These are phyloP conservation scores for Trichosporon coremiiforme DNA, from an alignment of 1,284 basidiomycete genomes.

Conservation along the genomic window DNA sequence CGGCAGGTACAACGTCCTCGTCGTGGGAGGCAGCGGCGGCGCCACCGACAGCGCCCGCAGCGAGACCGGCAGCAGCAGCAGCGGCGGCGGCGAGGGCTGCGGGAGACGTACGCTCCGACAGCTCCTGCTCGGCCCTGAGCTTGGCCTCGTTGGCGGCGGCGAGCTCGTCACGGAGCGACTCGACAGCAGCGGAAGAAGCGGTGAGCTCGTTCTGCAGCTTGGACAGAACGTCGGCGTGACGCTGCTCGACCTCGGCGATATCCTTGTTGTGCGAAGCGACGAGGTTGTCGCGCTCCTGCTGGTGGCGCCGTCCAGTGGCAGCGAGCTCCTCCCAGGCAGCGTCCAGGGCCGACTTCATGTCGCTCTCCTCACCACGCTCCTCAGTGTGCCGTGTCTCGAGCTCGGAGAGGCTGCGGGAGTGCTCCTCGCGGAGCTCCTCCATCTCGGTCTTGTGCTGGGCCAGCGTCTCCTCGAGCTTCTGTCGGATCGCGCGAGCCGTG, in stretches of 20 bases:
- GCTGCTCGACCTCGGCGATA: slow-evolving; percentile 31
- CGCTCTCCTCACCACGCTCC: slow-evolving; percentile 24
- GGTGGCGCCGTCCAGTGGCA: slow-evolving; percentile 27
- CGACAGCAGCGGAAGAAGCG: slow-evolving; percentile 24
- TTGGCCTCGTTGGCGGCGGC: slow-evolving; percentile 28
- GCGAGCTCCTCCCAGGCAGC: slow-evolving; percentile 34
- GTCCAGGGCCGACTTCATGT: slow-evolving; percentile 30
- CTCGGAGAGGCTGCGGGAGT: slow-evolving; percentile 29
- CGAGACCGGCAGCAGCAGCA: slow-evolving; percentile 11
- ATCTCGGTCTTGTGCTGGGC: slow-evolving; percentile 30
- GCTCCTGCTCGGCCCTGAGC: slow-evolving; percentile 29
- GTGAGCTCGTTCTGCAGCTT: slow-evolving; percentile 30
- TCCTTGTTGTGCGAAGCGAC: slow-evolving; percentile 33
- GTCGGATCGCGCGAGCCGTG: slow-evolving; percentile 22
- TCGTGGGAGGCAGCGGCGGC: slow-evolving; percentile 21
- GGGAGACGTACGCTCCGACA: slow-evolving; percentile 20
- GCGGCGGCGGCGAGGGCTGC: slow-evolving; percentile 9
- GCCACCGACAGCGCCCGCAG: not conserved
- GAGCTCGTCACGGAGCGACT: slow-evolving; percentile 27
- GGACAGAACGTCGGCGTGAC: slow-evolving; percentile 32
- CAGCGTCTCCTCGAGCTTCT: slow-evolving; percentile 26
- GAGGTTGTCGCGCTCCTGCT: slow-evolving; percentile 35
- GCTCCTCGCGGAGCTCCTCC: slow-evolving; percentile 31
- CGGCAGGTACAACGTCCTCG: slow-evolving; percentile 27
- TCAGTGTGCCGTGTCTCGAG: slow-evolving; percentile 30